These are phyloP conservation scores for Skeletonema tropicum DNA, from an alignment of 108 stramenopile genomes.

Conservation along the genomic window DNA sequence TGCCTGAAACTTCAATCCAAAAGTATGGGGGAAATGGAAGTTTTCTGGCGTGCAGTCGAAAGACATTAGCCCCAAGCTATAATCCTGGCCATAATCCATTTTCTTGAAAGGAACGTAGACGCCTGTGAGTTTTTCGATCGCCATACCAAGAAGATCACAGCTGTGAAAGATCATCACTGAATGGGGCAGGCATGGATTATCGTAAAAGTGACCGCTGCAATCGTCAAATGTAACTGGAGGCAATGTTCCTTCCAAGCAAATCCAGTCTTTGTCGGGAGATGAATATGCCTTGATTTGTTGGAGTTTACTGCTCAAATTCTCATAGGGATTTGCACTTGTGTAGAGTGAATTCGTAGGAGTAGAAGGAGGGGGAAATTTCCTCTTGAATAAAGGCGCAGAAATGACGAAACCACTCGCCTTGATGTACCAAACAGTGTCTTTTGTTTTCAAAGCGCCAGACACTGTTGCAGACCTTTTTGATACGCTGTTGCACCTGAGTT, in stretches of 20 bases:
- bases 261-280: constrained; percentile 13
- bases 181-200: constrained; percentile 27
- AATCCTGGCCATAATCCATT: not conserved
- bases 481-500: constrained; percentile 6
- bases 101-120: constrained; percentile 20
- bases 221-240: constrained; percentile 11
- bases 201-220: constrained; percentile 38
- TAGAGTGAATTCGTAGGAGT: not conserved
- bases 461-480: not conserved
- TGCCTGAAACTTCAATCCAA: constrained; percentile 20
- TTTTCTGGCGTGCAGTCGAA: constrained; percentile 31
- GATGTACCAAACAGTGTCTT: constrained; percentile 12
- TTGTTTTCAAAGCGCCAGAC: not conserved
- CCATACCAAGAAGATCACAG: constrained; percentile 29
- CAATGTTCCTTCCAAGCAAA: constrained; percentile 28
- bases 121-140: constrained; percentile 31
- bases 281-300: constrained; percentile 16
- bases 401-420: constrained; percentile 3
- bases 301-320: not conserved
- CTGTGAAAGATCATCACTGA: constrained; percentile 36
- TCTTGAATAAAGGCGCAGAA: constrained; percentile 20
- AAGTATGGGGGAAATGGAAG: constrained; percentile 24
- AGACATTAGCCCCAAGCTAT: constrained; percentile 18
- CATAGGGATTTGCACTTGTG: constrained; percentile 10
- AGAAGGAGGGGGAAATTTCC: constrained; percentile 11